Conservation (phyloP, 176 grass and related monocot genomes). For the Paspalum vaginatum region DNA sequence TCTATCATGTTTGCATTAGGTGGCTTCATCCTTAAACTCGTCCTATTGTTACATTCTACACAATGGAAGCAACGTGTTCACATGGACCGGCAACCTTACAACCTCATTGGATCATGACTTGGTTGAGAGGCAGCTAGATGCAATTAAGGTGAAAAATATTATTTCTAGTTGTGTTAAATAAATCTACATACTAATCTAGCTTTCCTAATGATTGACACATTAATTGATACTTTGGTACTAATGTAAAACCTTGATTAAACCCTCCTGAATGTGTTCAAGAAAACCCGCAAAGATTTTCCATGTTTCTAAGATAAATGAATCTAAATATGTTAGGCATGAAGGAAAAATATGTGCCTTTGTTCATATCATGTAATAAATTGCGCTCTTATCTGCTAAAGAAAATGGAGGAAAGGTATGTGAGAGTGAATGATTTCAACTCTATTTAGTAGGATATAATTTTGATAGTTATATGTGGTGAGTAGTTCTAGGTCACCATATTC, state of each 20-base stretch:
- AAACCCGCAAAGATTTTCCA: neutral
- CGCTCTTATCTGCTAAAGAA: neutral
- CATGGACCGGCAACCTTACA: conserved; percentile 70
- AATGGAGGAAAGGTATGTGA: neutral
- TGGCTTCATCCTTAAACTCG: conserved; percentile 86
- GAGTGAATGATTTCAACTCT: conserved; percentile 8
- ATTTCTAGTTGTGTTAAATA: conserved; percentile 8
- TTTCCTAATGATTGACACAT: conserved; percentile 13
- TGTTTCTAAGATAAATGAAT: conserved; percentile 20
- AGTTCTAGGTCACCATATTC: neutral
- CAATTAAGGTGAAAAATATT: conserved; percentile 75
- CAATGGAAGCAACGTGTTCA: conserved; percentile 77
- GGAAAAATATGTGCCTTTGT: neutral
- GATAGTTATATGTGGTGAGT: neutral
- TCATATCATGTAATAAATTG: neutral
- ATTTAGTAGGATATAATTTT: neutral
- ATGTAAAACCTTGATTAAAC: neutral
- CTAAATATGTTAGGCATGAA: conserved; percentile 2
- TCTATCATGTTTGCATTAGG: conserved; percentile 52
- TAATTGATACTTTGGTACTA: neutral
- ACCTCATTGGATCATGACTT: conserved; percentile 85
- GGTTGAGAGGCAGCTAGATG: conserved; percentile 93
- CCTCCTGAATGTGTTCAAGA: neutral
- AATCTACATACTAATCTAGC: conserved; percentile 7
- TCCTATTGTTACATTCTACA: conserved; percentile 94